Conservation (phyloP, 176 grass and related monocot genomes). For the Lolium multiflorum region DNA sequence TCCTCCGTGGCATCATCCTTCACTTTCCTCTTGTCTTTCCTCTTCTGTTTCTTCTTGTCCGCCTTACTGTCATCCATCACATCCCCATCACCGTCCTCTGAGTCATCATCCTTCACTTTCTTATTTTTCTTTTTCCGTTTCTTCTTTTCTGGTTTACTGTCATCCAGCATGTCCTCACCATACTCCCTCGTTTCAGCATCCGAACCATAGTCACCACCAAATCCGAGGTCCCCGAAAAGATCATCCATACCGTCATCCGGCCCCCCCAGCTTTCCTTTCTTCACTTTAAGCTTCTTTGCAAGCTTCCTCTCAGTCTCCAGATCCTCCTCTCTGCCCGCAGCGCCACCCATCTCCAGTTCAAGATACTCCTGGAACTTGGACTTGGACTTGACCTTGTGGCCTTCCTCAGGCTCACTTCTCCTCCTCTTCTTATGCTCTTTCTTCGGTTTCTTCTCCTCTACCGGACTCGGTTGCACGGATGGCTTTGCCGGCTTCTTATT, state of each 20-base stretch:
- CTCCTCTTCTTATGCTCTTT: conserved; percentile 49
- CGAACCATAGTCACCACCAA: conserved; percentile 41
- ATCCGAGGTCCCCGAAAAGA: conserved; percentile 59
- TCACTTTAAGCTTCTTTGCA: conserved; percentile 86
- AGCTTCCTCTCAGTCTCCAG: conserved; percentile 77
- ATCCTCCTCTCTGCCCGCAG: conserved; percentile 63
- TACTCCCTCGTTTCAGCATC: conserved; percentile 42
- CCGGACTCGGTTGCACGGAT: conserved; percentile 6
- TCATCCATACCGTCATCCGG: conserved; percentile 75
- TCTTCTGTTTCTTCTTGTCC: conserved; percentile 53
- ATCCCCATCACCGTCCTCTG: conserved; percentile 12
- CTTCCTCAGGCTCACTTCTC: conserved; percentile 40
- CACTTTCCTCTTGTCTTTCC: conserved; percentile 54
- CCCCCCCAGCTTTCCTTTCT: conserved; percentile 75
- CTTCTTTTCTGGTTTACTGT: conserved; percentile 41
- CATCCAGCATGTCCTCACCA: conserved; percentile 15
- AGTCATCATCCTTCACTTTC: conserved; percentile 38
- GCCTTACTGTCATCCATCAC: not conserved
- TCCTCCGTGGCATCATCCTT: conserved; percentile 49
- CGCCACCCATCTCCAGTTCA: conserved; percentile 69
- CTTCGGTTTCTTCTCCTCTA: conserved; percentile 49
- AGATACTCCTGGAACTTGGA: conserved; percentile 83
- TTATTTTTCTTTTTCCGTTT: conserved; percentile 62
- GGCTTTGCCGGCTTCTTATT: conserved; percentile 25
- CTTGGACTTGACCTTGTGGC: conserved; percentile 39